Conservation (phyloP, 1,284 basidiomycete species). For the Cutaneotrichosporon cutaneum region DNA sequence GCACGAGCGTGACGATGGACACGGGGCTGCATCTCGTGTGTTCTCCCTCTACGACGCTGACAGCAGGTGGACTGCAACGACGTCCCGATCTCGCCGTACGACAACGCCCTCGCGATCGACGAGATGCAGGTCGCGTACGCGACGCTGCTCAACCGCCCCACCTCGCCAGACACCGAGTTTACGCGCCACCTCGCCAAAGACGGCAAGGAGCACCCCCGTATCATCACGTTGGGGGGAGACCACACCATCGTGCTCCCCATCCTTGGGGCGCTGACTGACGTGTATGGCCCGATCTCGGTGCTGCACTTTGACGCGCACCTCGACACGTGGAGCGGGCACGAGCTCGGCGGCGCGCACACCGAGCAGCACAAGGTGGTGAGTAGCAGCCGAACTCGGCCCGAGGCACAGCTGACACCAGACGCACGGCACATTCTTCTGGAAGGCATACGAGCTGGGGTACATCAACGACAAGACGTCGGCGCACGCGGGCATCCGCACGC, state of each 20-base stretch:
- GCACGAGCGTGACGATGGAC: slow-evolving; percentile 18
- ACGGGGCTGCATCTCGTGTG: slow-evolving; percentile 23
- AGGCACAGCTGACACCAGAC: slow-evolving; percentile 28
- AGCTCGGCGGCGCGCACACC: slow-evolving; percentile 24
- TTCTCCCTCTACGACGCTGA: not conserved
- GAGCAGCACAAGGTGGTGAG: slow-evolving; percentile 29
- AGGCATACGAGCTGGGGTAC: slow-evolving; percentile 52
- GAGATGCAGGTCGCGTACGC: slow-evolving; percentile 51
- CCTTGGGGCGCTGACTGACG: slow-evolving; percentile 45
- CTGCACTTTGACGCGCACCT: slow-evolving; percentile 47
- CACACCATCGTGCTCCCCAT: slow-evolving; percentile 56
- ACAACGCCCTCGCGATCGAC: slow-evolving; percentile 51
- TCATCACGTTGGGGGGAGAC: slow-evolving; percentile 55
- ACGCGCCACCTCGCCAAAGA: slow-evolving; percentile 31
- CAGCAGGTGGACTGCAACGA: slow-evolving; percentile 52
- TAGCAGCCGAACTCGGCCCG: not conserved
- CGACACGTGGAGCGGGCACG: slow-evolving; percentile 53
- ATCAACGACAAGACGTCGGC: slow-evolving; percentile 62
- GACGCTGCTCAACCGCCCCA: slow-evolving; percentile 24
- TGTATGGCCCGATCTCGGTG: slow-evolving; percentile 53
- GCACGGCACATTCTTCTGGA: slow-evolving; percentile 53
- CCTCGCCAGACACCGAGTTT: slow-evolving; percentile 11
- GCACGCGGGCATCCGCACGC: slow-evolving; percentile 50
- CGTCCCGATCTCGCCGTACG: slow-evolving; percentile 54
- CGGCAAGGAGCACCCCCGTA: slow-evolving; percentile 49